Conservation (phyloP, 805 yeast species). For the Nakazawaea holstii region DNA sequence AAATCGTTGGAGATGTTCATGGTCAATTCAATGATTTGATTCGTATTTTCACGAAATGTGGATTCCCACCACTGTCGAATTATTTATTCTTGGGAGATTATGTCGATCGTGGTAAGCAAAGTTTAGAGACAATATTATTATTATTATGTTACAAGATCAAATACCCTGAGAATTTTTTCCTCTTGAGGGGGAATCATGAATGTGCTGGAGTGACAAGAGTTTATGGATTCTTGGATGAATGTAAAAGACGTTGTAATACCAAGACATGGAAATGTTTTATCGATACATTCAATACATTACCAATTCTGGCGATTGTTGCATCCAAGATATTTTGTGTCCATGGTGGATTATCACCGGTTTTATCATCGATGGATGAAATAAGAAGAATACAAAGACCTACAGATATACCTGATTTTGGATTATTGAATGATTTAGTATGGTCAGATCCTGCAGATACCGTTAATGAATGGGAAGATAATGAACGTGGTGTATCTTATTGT, state of each 20-base stretch:
- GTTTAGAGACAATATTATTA: slow-evolving; percentile 84
- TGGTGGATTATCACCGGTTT: slow-evolving; percentile 77
- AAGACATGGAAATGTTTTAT: slow-evolving; percentile 92
- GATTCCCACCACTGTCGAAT: slow-evolving; percentile 93
- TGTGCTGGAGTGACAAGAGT: slow-evolving; percentile 96
- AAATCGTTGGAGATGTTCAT: slow-evolving; percentile 91
- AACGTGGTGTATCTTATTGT: slow-evolving; percentile 78
- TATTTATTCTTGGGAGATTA: slow-evolving; percentile 93
- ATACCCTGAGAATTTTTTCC: slow-evolving; percentile 92
- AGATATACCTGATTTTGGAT: slow-evolving; percentile 80
- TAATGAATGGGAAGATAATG: slow-evolving; percentile 86
- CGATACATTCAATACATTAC: slow-evolving; percentile 92
- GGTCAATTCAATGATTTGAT: slow-evolving; percentile 93
- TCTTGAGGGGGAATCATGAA: slow-evolving; percentile 94
- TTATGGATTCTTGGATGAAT: slow-evolving; percentile 96
- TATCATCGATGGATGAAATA: slow-evolving; percentile 70
- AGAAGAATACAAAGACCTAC: slow-evolving; percentile 74
- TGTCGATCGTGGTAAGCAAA: slow-evolving; percentile 96
- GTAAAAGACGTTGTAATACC: slow-evolving; percentile 87
- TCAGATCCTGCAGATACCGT: slow-evolving; percentile 80
- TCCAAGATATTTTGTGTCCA: slow-evolving; percentile 91
- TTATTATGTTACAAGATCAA: slow-evolving; percentile 91
- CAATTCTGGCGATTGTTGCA: slow-evolving; percentile 93
- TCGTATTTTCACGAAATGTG: slow-evolving; percentile 90
- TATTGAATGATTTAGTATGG: slow-evolving; percentile 75